Base-by-base conservation (phyloP, 208 protist genomes). In the Balamuthia mandrillaris region DNA sequence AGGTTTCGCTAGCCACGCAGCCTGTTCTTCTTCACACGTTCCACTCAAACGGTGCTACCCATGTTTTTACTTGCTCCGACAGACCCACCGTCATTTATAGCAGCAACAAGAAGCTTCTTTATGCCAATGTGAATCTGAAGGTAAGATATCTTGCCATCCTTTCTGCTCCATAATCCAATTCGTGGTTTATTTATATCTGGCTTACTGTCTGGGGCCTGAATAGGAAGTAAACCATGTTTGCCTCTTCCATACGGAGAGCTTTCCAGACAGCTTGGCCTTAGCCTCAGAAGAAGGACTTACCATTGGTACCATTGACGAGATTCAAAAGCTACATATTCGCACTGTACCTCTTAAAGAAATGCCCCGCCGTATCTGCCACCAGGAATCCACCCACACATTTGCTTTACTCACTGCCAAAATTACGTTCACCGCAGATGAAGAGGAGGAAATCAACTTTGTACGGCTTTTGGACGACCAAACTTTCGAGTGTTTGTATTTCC, bases 241-340 rank as follows among this genome's bases (percentile, higher is more conserved):
- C 60, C 77, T 87, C 2, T 94, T 95, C 79, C 52, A 89, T 66
- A 84, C 72, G 3, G 79, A 84, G 18, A 58, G 51, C 5, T 92
- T 94, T 42, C 85, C n/a, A n/a, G n/a, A n/a, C n/a, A 44, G 60
- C 16, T 86, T 95, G 44, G 92, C 91, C 1, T 35, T 95, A 45
- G 86, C 90, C 7, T 86, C 87, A 3, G 90, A 93, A 21, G 77
- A 42, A 1, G 37, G 31, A 14, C 86, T 95, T 4, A 65, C 51
- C 0, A 92, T 95, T 27, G 94, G 93, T 16, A 90, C 81, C 0
- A 91, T 95, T 33, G 94, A 96, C 58, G 92, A 93, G 24, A 93
- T 95, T 35, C 92, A 95, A 78, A 94, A 93, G 81, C 78, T 96
- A 9, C 94, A 96, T 65, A 92, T 95, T 21, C 87, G 85, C 61